Percentiles rank a stretch among this genome's conserved stretches.
These are phyloP conservation scores for Rhododendron henanense DNA, from an alignment of 148 eudicot genomes.

Conservation along the genomic window DNA sequence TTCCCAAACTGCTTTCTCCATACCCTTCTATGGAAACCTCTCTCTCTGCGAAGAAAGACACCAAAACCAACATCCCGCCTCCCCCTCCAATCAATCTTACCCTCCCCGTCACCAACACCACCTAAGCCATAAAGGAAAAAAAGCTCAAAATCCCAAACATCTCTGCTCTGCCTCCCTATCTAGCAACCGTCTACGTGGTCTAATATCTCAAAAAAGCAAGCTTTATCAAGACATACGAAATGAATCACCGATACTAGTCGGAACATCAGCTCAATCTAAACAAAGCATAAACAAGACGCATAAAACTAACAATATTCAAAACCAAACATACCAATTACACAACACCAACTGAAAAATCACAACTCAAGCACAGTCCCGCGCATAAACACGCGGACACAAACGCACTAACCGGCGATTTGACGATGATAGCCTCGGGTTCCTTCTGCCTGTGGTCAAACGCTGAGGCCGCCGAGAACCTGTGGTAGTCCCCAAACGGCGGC, in stretches of 20 bases:
- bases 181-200: neutral
- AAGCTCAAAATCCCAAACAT: neutral
- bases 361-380: neutral
- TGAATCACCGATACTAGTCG: neutral
- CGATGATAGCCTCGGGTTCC: slow-evolving; percentile 47
- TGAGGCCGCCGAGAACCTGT: slow-evolving; percentile 41
- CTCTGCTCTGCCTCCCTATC: neutral
- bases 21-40: neutral
- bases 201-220: neutral
- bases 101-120: neutral
- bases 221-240: neutral
- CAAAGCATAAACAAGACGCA: neutral
- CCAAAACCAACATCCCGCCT: neutral
- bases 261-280: neutral
- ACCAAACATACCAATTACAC: neutral
- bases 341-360: neutral
- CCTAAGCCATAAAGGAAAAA: neutral
- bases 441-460: slow-evolving; percentile 12
- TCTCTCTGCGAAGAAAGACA: neutral
- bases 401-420: slow-evolving; percentile 57
- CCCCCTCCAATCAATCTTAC: neutral
- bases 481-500: slow-evolving; percentile 72
- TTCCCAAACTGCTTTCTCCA: neutral
- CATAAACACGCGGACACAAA: neutral
- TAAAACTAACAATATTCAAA: neutral